Evolutionary conservation across 2,329 filamentous ascomycete species (phyloP).

Genomic region (Mycosphaerella arachidis): DNA sequence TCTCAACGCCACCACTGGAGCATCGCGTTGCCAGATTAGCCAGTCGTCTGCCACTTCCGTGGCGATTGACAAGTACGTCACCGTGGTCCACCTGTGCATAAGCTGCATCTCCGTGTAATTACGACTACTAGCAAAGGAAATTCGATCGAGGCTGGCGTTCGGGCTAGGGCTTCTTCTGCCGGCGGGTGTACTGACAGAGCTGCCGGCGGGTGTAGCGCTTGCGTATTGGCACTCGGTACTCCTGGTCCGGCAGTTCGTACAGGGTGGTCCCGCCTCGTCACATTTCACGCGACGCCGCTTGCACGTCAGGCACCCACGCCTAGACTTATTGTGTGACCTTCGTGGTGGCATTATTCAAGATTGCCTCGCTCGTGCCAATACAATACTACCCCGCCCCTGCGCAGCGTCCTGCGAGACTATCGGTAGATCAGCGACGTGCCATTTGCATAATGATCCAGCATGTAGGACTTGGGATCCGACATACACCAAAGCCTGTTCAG

Average conservation of each 20-base stretch:
- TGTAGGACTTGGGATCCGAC: too few species aligned
- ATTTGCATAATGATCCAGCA: too few species aligned
- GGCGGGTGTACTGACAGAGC: neutral
- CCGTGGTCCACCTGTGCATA: slow-evolving; percentile 20
- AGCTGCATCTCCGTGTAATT: slow-evolving; percentile 14
- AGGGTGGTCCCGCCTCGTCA: slow-evolving; percentile 12
- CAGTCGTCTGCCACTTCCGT: slow-evolving; percentile 9
- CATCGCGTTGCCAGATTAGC: slow-evolving; percentile 8
- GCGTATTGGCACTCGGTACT: slow-evolving; percentile 10
- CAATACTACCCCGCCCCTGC: too few species aligned
- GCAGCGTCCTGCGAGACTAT: too few species aligned
- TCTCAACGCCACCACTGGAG: slow-evolving; percentile 11
- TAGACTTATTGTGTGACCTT: slow-evolving; percentile 15
- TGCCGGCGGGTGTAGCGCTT: neutral
- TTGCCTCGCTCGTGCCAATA: neutral
- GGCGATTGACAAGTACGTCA: slow-evolving; percentile 10
- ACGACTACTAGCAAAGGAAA: too few species aligned
- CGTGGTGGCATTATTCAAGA: slow-evolving; percentile 10
- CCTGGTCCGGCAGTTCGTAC: slow-evolving; percentile 12
- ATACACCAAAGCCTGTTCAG: too few species aligned
- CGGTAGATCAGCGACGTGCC: too few species aligned
- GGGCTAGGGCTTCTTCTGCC: neutral
- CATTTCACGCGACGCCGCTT: slow-evolving; percentile 15
- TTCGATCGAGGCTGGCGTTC: neutral
- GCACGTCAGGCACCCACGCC: slow-evolving; percentile 15